Base-by-base conservation (phyloP, 306 rosid genomes). In the Sindora glabra region DNA sequence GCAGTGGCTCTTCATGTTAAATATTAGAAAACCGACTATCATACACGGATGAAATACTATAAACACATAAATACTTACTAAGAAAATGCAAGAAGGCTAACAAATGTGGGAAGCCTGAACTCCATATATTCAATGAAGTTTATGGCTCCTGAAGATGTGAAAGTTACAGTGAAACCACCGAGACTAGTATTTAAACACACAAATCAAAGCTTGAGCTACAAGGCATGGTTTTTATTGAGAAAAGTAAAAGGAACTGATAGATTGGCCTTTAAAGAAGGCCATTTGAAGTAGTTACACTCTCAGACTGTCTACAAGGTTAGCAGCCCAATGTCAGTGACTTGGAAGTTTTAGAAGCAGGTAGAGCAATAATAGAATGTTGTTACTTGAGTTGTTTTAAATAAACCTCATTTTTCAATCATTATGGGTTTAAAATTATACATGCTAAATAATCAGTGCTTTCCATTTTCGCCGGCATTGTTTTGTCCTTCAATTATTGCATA, bases 271-370 rank as follows among this genome's bases (percentile, higher is more conserved):
- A 71, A 79, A 48, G 79, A 89, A 59, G 97, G 96, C 59, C 75
- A 81, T 75, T 78, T 91, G 80, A 71, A 84, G 26, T 91, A 96
- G 97, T 15, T 78, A 5, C 66, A 79, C 54, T 71, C 81, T 15
- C 59, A 74, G 22, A 82, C 73, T 38, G n/a, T n/a, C n/a, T 66
- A 12, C 53, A 83, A 67, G 67, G 97, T 87, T 30, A 91, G 84
- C 77, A 91, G 97, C 70, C 95, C 96, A 21, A 83, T 91, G 54
- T 72, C 86, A 52, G 91, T 87, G 66, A 81, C 87, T 56, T 91
- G 96, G 96, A 83, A 85, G 67, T 54, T 59, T 16, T 62, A 59
- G 56, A 44, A 69, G 41, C 27, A 26, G 6, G 48, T 58, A 39
- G 38, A 39, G 22, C 30, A 19, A 30, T 19, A 44, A 29, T 29